Base-by-base conservation (phyloP, 2,329 filamentous ascomycete genomes). In the Colletotrichum karsti region DNA sequence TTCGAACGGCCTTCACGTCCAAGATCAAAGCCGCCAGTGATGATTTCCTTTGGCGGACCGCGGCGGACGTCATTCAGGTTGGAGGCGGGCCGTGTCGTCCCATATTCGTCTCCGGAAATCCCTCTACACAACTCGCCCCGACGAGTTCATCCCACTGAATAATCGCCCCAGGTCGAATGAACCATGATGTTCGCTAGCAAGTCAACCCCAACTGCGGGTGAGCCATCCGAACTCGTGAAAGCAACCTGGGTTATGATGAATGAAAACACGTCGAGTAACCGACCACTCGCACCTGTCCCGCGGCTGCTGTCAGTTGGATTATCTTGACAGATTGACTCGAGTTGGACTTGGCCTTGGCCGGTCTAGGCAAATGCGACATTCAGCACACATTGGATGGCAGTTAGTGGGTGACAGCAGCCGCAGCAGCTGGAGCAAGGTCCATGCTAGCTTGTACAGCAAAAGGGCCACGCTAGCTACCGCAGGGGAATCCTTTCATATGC, bases 401-500 rank as follows among this genome's bases (percentile, higher is more conserved):
- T n/a, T 48, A 42, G 18, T 30, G 35, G n/a, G 39, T 35, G 42
- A 41, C 33, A 42, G 56, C 35, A 56, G 26, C n/a, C n/a, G 22
- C n/a, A n/a, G n/a, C n/a, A n/a, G n/a, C n/a, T n/a, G n/a, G n/a
- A 18, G 56, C 44, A 39, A 50, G 56, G 44, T n/a, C 33, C 37
- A 56, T 51, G 51, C 26, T 35, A 33, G 48, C 26, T 26, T n/a
- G 22, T 28, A 37, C 26, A 42, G 54, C n/a, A 50, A 50, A 50
- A 28, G 44, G 44, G 44, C 44, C 44, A n/a, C 44, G 44, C 24
- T 50, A 35, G 18, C 35, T 28, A 12, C 35, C 22, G 26, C 57
- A 39, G 39, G 57, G 46, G 20, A 50, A 55, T 37, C 62, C 39
- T 63, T 50, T 67, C 24, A 56, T 22, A 48, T 15, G n/a, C 30